Percentiles rank a stretch among this genome's conserved stretches.
These are phyloP conservation scores for Calonectria fujianensis DNA, from an alignment of 2,329 filamentous ascomycete genomes.

Conservation along the genomic window DNA sequence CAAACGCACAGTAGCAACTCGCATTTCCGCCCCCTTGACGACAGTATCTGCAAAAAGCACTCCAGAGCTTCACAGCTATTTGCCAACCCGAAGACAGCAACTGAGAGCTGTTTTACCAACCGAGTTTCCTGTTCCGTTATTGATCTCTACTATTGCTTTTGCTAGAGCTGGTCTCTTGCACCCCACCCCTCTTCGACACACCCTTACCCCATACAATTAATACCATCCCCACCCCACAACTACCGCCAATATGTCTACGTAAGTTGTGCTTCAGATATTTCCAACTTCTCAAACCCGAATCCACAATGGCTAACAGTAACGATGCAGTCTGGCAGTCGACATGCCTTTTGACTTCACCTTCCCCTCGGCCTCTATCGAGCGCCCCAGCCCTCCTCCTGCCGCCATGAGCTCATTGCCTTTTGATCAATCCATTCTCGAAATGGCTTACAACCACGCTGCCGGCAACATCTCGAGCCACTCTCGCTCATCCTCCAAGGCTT, in stretches of 20 bases:
- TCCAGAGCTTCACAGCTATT: constrained; percentile 26
- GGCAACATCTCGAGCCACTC: constrained; percentile 68
- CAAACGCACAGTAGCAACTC: background rate
- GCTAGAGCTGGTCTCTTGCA: constrained; percentile 52
- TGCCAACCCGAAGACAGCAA: constrained; percentile 18
- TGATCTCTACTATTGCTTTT: constrained; percentile 40
- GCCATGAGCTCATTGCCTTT: constrained; percentile 67
- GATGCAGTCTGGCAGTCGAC: constrained; percentile 75
- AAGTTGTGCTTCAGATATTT: constrained; percentile 47
- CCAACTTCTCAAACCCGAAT: constrained; percentile 9
- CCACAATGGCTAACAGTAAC: constrained; percentile 51
- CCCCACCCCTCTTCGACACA: constrained; percentile 40
- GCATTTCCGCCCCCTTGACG: background rate
- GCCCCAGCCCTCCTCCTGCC: constrained; percentile 55
- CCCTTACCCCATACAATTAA: constrained; percentile 43
- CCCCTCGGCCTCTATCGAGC: constrained; percentile 61
- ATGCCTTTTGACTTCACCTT: constrained; percentile 78
- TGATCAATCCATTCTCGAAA: constrained; percentile 74
- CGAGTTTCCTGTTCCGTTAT: constrained; percentile 32
- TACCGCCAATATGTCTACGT: constrained; percentile 60
- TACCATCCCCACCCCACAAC: constrained; percentile 35
- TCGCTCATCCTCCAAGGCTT: constrained; percentile 79
- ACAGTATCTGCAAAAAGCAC: background rate
- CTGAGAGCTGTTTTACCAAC: constrained; percentile 21
- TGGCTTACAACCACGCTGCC: constrained; percentile 65